phyloP scores from a whole-genome alignment of 1,284 basidiomycete species.

The Pseudozyma sp. region DNA sequence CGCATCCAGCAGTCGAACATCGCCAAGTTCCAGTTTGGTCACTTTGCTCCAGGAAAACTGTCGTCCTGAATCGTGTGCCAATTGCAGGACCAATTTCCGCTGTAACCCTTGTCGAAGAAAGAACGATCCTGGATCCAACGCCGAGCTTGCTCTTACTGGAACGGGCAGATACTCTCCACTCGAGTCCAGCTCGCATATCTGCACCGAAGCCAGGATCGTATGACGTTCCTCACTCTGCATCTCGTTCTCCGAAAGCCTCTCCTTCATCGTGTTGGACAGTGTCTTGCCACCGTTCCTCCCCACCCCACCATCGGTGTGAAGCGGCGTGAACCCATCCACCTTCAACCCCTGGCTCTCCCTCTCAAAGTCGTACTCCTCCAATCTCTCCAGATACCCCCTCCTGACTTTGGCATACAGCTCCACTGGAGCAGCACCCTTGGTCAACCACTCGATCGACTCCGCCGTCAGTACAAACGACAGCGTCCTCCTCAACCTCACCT shows the following conservation, averaged over 20 bases:
- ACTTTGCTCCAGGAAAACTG: conserved; percentile 87
- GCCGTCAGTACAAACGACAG: conserved; percentile 54
- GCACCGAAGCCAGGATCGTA: conserved; percentile 86
- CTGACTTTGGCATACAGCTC: conserved; percentile 55
- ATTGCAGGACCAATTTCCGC: conserved; percentile 79
- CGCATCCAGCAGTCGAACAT: conserved; percentile 83
- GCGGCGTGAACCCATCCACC: conserved; percentile 18
- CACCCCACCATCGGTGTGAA: conserved; percentile 20
- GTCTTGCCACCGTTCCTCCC: conserved; percentile 1
- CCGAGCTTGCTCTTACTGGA: conserved; percentile 81
- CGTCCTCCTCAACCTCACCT: conserved; percentile 53
- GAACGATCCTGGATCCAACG: conserved; percentile 85
- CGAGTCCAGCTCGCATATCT: conserved; percentile 86
- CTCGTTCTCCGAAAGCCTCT: conserved; percentile 80
- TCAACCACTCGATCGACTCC: conserved; percentile 48
- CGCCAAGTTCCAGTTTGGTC: conserved; percentile 81
- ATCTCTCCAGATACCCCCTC: conserved; percentile 29
- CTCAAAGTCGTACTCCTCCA: conserved; percentile 51
- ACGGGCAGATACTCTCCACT: conserved; percentile 87
- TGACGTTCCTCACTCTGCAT: conserved; percentile 89
- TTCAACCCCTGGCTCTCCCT: conserved; percentile 25
- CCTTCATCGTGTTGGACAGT: conserved; percentile 43
- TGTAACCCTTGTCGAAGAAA: conserved; percentile 92
- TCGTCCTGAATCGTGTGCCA: conserved; percentile 88
- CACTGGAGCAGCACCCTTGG: conserved; percentile 40